Conservation (phyloP, 768 basidiomycete species). For the Leccinum broughii region DNA sequence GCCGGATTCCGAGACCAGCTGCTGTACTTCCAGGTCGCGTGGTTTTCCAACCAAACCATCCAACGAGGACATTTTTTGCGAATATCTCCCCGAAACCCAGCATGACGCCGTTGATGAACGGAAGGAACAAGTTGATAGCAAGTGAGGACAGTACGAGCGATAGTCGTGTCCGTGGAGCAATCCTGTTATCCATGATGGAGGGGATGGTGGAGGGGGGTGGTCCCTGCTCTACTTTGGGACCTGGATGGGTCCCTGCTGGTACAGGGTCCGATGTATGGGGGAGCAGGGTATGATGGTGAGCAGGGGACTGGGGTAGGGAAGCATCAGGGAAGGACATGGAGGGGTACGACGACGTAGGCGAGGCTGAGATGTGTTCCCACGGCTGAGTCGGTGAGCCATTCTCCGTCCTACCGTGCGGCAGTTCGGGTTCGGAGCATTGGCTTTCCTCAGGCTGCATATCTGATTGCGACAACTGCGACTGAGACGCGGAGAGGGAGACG, state of each 20-base stretch:
- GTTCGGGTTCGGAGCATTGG: slow-evolving; percentile 1
- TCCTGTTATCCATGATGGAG: slow-evolving; percentile 66
- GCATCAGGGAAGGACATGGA: slow-evolving; percentile 75
- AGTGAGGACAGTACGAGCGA: slow-evolving; percentile 71
- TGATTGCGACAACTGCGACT: slow-evolving; percentile 3
- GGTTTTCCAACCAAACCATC: slow-evolving; percentile 47
- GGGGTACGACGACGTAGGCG: slow-evolving; percentile 66
- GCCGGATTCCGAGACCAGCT: slow-evolving; percentile 28
- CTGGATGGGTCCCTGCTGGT: slow-evolving; percentile 16
- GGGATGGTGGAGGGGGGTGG: slow-evolving; percentile 52
- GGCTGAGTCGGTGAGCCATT: slow-evolving; percentile 45
- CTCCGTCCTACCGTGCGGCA: slow-evolving; percentile 16
- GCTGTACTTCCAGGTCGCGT: slow-evolving; percentile 23
- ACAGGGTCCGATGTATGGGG: slow-evolving; percentile 9
- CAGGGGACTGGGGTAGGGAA: slow-evolving; percentile 51
- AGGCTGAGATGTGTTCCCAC: slow-evolving; percentile 74
- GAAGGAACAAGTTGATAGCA: slow-evolving; percentile 81
- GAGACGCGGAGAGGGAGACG: slow-evolving; percentile 18
- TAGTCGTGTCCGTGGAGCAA: slow-evolving; percentile 66
- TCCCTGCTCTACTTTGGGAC: slow-evolving; percentile 24
- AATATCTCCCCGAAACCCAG: slow-evolving; percentile 96
- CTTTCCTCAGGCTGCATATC: slow-evolving; percentile 34
- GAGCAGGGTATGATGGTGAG: slow-evolving; percentile 25
- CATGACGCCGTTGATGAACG: slow-evolving; percentile 95
- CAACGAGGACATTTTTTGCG: slow-evolving; percentile 71